phyloP scores from a whole-genome alignment of 345 rosid species.

The Hibiscus mutabilis region DNA sequence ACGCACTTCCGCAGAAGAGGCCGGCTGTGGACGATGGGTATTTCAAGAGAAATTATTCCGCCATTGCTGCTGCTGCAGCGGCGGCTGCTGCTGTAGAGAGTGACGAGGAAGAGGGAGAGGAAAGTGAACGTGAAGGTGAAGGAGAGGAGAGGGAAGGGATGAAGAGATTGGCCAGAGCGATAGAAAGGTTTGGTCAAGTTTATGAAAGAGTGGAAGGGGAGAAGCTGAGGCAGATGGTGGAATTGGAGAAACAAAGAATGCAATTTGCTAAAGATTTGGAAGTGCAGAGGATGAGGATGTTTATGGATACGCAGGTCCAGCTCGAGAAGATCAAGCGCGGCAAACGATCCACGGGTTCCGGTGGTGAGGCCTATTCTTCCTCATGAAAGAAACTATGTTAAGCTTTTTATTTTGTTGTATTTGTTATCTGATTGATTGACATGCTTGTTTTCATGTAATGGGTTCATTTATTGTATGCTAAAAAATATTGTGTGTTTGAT shows the following conservation, averaged over 20 bases:
- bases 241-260: too few species aligned
- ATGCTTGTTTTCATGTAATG: too few species aligned
- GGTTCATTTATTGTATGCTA: not conserved
- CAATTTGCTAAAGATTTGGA: too few species aligned
- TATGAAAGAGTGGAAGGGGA: too few species aligned
- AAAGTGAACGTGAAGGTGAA: slow-evolving; percentile 16
- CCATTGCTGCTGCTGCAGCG: slow-evolving; percentile 48
- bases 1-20: too few species aligned
- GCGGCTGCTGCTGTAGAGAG: slow-evolving; percentile 47
- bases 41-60: too few species aligned
- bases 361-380: slow-evolving; percentile 22
- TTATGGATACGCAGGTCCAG: slow-evolving; percentile 61
- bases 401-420: not conserved
- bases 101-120: slow-evolving; percentile 28
- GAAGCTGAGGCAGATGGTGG: too few species aligned
- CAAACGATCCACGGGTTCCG: slow-evolving; percentile 43
- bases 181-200: too few species aligned
- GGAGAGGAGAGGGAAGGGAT: slow-evolving; percentile 44
- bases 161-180: slow-evolving; percentile 13
- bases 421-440: not conserved
- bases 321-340: slow-evolving; percentile 69
- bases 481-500: not conserved
- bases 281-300: too few species aligned
- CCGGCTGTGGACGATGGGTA: too few species aligned
- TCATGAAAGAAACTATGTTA: not conserved